Evolutionary conservation across 441 rosid genomes (phyloP).

Genomic region (Mallotus japonicus): DNA sequence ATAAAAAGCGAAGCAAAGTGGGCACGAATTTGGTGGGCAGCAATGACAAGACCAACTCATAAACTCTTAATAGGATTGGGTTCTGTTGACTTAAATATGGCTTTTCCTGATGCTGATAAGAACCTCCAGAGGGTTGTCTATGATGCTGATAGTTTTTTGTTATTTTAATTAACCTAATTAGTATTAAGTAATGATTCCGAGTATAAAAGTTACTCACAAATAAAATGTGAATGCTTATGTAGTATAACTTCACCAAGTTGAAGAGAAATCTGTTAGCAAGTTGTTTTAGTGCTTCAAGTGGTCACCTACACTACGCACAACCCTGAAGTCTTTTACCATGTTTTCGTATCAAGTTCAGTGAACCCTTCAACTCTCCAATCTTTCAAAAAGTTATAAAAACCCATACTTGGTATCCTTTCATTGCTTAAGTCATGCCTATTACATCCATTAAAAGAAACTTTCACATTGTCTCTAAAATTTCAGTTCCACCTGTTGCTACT

Average conservation of each 20-base stretch:
- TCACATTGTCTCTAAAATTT: constrained; percentile 23
- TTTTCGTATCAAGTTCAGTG: constrained; percentile 13
- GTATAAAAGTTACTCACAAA: neutral
- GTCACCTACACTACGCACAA: constrained; percentile 6
- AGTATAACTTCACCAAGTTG: neutral
- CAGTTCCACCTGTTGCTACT: constrained; percentile 28
- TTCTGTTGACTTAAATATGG: neutral
- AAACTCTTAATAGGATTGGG: neutral
- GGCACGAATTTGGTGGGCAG: neutral
- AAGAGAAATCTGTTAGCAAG: neutral
- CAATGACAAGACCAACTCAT: neutral
- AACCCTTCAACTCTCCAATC: constrained; percentile 6
- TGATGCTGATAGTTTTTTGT: too few relatives aligned
- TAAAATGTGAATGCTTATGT: neutral
- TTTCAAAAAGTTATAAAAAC: constrained; percentile 2
- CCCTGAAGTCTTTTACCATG: neutral
- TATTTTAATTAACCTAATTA: too few relatives aligned
- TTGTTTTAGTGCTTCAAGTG: constrained; percentile 20
- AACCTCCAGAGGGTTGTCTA: neutral
- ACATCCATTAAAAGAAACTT: constrained; percentile 10
- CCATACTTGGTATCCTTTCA: constrained; percentile 2
- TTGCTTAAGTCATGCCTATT: neutral
- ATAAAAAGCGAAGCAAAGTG: neutral
- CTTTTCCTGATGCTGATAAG: neutral
- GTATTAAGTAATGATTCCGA: neutral